A percentile compares a stretch with the other conserved stretches of the same genome.
These are phyloP conservation scores for Flaveria robusta DNA, from an alignment of 129 eudicot species.

Conservation along the genomic window DNA sequence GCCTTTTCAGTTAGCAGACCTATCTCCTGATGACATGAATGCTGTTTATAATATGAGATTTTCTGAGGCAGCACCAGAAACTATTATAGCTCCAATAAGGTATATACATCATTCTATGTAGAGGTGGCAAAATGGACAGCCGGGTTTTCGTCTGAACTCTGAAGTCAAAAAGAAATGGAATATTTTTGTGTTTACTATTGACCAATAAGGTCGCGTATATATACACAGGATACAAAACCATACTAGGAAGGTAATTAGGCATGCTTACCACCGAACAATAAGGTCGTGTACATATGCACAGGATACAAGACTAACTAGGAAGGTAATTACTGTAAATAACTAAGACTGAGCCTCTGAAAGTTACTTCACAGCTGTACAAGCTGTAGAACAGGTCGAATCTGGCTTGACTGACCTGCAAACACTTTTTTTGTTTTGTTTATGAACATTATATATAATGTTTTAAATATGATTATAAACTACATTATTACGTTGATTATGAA, in stretches of 20 bases:
- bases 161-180: not conserved
- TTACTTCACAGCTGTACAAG: not conserved
- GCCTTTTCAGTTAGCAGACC: slow-evolving; percentile 59
- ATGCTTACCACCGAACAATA: not conserved
- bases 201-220: not conserved
- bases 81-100: slow-evolving; percentile 42
- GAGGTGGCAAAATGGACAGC: not conserved
- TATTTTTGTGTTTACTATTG: not conserved
- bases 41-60: slow-evolving; percentile 80
- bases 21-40: slow-evolving; percentile 69
- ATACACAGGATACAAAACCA: slow-evolving; percentile 17
- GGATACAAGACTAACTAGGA: slow-evolving; percentile 46
- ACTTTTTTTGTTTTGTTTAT: not conserved
- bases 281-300: not conserved
- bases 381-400: not conserved
- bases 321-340: slow-evolving; percentile 26
- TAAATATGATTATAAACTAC: not conserved
- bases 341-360: not conserved
- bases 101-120: not conserved
- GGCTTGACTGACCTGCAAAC: not conserved
- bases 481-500: not conserved
- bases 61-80: slow-evolving; percentile 69
- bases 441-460: not conserved
- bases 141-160: not conserved
- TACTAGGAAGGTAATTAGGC: slow-evolving; percentile 43